Evolutionary conservation across 441 rosid genomes (phyloP).

Genomic region (Syzygium syzygioides): DNA sequence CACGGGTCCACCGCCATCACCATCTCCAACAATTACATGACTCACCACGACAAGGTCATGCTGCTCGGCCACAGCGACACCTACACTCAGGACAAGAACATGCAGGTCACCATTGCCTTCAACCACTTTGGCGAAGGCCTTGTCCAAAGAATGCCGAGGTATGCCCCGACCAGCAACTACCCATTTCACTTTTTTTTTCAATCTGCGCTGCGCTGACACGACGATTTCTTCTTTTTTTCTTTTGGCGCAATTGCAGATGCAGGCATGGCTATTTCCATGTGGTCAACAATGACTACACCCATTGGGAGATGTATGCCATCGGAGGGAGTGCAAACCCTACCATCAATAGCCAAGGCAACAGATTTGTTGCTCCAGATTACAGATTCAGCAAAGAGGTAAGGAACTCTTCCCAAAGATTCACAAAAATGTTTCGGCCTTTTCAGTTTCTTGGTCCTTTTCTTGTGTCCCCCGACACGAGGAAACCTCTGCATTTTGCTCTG

Average conservation of each 20-base stretch:
- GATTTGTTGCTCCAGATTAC: conserved; percentile 46
- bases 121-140: conserved; percentile 97
- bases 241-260: conserved; percentile 30
- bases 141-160: conserved; percentile 97
- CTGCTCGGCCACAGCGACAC: conserved; percentile 81
- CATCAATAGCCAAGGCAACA: conserved; percentile 71
- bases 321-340: conserved; percentile 73
- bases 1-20: conserved; percentile 84
- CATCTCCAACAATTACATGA: conserved; percentile 80
- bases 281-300: conserved; percentile 76
- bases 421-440: background rate
- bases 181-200: background rate
- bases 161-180: background rate
- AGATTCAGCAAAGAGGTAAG: conserved; percentile 53
- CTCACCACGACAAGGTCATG: conserved; percentile 95
- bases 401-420: background rate
- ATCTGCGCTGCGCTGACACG: background rate
- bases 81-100: conserved; percentile 67
- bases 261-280: conserved; percentile 72
- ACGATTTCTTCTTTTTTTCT: background rate
- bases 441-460: background rate
- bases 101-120: conserved; percentile 93
- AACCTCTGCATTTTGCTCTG: background rate
- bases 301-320: conserved; percentile 79
- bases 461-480: background rate